Evolutionary conservation across 768 basidiomycete genomes (phyloP).

Genomic region (Lactarius deliciosus): DNA sequence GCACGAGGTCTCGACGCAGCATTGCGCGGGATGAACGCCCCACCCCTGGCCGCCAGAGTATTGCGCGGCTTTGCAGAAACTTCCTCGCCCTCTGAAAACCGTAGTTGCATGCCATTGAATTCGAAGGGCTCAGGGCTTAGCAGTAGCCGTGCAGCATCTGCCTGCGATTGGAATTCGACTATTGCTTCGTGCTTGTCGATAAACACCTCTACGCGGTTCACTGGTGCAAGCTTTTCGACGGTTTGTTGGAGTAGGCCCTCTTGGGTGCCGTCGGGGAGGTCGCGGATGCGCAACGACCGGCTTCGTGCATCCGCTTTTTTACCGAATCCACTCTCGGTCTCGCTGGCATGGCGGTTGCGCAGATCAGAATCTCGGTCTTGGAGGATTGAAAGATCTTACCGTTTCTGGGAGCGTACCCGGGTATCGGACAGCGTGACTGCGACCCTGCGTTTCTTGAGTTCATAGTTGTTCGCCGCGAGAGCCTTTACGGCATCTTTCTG

Average conservation of each 20-base stretch:
- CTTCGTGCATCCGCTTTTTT: conserved; percentile 55
- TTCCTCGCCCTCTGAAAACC: conserved; percentile 55
- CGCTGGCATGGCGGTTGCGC: conserved; percentile 16
- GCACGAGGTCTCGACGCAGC: conserved; percentile 68
- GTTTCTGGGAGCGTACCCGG: conserved; percentile 40
- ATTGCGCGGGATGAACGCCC: conserved; percentile 66
- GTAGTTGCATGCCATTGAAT: conserved; percentile 61
- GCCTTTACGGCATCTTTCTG: conserved; percentile 72
- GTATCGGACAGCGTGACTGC: conserved; percentile 85
- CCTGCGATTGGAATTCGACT: conserved; percentile 62
- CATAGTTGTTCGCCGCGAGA: conserved; percentile 79
- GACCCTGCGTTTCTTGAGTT: conserved; percentile 87
- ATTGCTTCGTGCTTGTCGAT: conserved; percentile 57
- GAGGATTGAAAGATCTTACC: conserved; percentile 32
- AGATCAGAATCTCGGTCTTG: not conserved
- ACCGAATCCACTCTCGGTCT: conserved; percentile 57
- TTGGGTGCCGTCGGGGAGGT: conserved; percentile 74
- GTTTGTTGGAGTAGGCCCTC: conserved; percentile 91
- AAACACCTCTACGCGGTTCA: conserved; percentile 78
- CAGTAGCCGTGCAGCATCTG: conserved; percentile 79
- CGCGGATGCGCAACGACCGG: conserved; percentile 73
- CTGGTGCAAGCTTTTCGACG: conserved; percentile 71
- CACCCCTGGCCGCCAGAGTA: conserved; percentile 41
- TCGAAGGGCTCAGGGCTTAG: conserved; percentile 68
- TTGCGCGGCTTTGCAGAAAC: conserved; percentile 36